A percentile compares a stretch with the other conserved stretches of the same genome.
Conservation (phyloP, 768 basidiomycete genomes). For the Phylloporus sp. region DNA sequence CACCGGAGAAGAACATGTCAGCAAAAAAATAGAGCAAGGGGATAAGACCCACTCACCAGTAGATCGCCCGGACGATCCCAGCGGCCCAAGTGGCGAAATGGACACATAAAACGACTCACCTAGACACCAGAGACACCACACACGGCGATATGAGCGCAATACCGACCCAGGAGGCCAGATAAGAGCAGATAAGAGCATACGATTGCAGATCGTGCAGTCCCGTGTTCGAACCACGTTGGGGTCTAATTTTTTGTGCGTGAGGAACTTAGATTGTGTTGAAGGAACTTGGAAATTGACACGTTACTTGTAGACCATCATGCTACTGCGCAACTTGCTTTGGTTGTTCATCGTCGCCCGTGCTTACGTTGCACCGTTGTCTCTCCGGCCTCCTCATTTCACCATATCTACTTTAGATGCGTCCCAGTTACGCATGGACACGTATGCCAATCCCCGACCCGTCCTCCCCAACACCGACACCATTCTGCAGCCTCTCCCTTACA, state of each 20-base stretch:
- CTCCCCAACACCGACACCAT: conserved; percentile 8
- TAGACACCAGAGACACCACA: too few species aligned
- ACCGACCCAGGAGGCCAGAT: too few species aligned
- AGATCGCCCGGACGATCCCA: too few species aligned
- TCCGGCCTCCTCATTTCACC: conserved; percentile 58
- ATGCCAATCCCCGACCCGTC: conserved; percentile 30
- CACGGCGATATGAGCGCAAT: too few species aligned
- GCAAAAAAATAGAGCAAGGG: too few species aligned
- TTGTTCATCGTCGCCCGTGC: conserved; percentile 47
- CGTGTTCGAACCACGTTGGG: conserved; percentile 54
- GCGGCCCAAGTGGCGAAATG: too few species aligned
- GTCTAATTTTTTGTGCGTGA: conserved; percentile 27
- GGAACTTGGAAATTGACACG: conserved; percentile 10
- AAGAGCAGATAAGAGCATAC: too few species aligned
- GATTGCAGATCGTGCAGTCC: conserved; percentile 57
- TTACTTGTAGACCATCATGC: conserved; percentile 19
- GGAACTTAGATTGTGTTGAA: neutral
- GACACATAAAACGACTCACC: too few species aligned
- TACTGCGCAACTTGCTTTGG: conserved; percentile 24
- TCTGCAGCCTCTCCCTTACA: conserved; percentile 51
- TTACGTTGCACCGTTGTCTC: conserved; percentile 54
- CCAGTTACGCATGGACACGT: conserved; percentile 65
- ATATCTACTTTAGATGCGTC: conserved; percentile 55
- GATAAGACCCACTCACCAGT: too few species aligned
- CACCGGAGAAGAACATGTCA: too few species aligned